Conservation (phyloP, 192 early-diverging fungal species). For the Coemansia sp. region DNA sequence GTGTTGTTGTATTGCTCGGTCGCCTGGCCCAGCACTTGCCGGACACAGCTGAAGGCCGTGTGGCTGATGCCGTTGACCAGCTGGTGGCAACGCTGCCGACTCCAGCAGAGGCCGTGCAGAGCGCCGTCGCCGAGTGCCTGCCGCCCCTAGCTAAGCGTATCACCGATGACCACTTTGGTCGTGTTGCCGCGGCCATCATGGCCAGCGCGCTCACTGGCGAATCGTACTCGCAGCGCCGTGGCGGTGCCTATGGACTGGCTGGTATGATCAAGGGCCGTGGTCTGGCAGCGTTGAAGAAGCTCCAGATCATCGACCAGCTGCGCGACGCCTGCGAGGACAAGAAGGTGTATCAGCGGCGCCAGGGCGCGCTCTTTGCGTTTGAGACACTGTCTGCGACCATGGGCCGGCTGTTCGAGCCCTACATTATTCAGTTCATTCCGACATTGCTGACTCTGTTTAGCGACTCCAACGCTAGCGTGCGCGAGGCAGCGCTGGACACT, state of each 20-base stretch:
- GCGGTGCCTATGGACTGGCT: conserved; percentile 94
- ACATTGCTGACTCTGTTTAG: conserved; percentile 83
- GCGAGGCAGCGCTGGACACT: conserved; percentile 88
- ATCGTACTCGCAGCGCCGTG: conserved; percentile 86
- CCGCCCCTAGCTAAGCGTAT: conserved; percentile 84
- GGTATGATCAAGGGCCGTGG: conserved; percentile 92
- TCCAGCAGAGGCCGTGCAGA: conserved; percentile 93
- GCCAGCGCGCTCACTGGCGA: conserved; percentile 66
- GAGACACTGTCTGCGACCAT: conserved; percentile 84
- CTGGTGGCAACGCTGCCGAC: conserved; percentile 88
- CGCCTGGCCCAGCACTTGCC: conserved; percentile 87
- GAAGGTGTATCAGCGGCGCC: conserved; percentile 72
- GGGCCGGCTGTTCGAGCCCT: conserved; percentile 95
- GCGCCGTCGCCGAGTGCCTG: conserved; percentile 90
- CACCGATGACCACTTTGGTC: conserved; percentile 56
- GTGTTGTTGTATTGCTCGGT: conserved; percentile 90
- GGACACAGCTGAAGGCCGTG: conserved; percentile 59
- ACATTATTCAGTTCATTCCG: conserved; percentile 92
- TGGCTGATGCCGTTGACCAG: conserved; percentile 80
- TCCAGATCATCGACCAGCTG: conserved; percentile 73
- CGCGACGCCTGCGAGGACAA: conserved; percentile 65
- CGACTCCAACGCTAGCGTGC: conserved; percentile 79
- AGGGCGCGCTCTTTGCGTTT: conserved; percentile 93
- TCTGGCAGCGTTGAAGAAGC: conserved; percentile 83
- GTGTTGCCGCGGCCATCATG: conserved; percentile 64